These are phyloP conservation scores for Pythium dissotocum DNA, from an alignment of 352 stramenopile species.

Conservation along the genomic window DNA sequence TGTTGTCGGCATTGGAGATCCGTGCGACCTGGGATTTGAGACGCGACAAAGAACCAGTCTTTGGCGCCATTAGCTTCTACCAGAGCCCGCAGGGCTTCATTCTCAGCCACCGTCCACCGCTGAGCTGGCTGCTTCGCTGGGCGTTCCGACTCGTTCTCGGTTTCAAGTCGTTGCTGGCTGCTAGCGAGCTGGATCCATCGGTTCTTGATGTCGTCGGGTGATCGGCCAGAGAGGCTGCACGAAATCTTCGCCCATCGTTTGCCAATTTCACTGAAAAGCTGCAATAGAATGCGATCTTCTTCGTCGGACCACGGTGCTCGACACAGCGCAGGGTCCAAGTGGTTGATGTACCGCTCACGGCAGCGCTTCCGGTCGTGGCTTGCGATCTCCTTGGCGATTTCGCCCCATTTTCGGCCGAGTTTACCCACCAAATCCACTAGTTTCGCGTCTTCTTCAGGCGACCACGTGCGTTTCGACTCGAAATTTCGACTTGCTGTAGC, in stretches of 20 bases:
- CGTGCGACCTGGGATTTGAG: slow-evolving; percentile 61
- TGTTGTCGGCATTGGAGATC: slow-evolving; percentile 81
- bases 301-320: slow-evolving; percentile 35
- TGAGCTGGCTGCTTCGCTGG: slow-evolving; percentile 6
- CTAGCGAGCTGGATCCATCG: slow-evolving; percentile 33
- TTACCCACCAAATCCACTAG: slow-evolving; percentile 43
- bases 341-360: slow-evolving; percentile 74
- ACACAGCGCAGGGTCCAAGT: slow-evolving; percentile 46
- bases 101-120: slow-evolving; percentile 38
- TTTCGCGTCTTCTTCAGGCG: slow-evolving; percentile 43
- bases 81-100: slow-evolving; percentile 34
- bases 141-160: neutral
- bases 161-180: neutral
- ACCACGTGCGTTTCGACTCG: slow-evolving; percentile 39
- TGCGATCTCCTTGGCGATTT: slow-evolving; percentile 43
- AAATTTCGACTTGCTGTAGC: neutral
- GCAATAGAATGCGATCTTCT: slow-evolving; percentile 47
- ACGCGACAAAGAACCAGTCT: slow-evolving; percentile 79
- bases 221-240: slow-evolving; percentile 32
- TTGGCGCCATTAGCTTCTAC: slow-evolving; percentile 49
- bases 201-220: slow-evolving; percentile 62
- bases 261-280: slow-evolving; percentile 34
- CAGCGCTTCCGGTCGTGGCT: slow-evolving; percentile 63
- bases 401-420: slow-evolving; percentile 40
- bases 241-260: slow-evolving; percentile 45